Evolutionary conservation across 2,329 filamentous ascomycete genomes (phyloP).

Genomic region (Helminthosporium solani): DNA sequence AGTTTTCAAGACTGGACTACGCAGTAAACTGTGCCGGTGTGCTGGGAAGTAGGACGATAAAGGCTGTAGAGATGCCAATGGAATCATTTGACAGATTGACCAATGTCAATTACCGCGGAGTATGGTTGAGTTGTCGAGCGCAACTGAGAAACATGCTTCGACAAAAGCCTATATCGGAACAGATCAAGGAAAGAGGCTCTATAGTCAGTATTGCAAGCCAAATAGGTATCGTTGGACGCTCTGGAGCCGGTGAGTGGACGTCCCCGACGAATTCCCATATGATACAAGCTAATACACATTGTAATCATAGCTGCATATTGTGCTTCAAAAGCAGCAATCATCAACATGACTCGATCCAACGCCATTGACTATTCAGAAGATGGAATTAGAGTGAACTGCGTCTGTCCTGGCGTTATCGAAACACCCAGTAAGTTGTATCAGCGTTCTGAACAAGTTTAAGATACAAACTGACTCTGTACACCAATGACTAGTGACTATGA

Average conservation of each 20-base stretch:
- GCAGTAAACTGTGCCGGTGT: constrained; percentile 58
- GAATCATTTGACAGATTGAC: constrained; percentile 56
- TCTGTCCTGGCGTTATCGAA: constrained; percentile 55
- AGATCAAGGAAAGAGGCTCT: constrained; percentile 39
- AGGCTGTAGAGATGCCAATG: constrained; percentile 50
- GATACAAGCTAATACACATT: constrained; percentile 12
- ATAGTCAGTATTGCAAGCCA: constrained; percentile 60
- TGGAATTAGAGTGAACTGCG: constrained; percentile 59
- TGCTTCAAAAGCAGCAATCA: constrained; percentile 59
- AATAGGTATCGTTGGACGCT: constrained; percentile 45
- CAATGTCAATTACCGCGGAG: constrained; percentile 57
- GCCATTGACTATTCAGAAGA: constrained; percentile 56
- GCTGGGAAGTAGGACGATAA: constrained; percentile 43
- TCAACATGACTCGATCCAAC: constrained; percentile 58
- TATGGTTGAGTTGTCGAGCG: constrained; percentile 57
- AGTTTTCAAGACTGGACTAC: constrained; percentile 56
- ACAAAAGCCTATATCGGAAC: constrained; percentile 51
- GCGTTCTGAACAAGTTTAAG: too few species aligned
- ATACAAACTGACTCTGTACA: too few species aligned
- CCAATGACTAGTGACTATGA: constrained; percentile 22
- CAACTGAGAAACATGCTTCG: constrained; percentile 54
- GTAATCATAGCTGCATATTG: constrained; percentile 54
- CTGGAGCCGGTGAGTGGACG: constrained; percentile 22
- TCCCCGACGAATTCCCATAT: background rate
- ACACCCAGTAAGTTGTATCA: too few species aligned